Percentiles rank a stretch among this genome's conserved stretches.
These are phyloP conservation scores for Taiozyma sp. DNA, from an alignment of 1,139 yeast species.

Conservation along the genomic window DNA sequence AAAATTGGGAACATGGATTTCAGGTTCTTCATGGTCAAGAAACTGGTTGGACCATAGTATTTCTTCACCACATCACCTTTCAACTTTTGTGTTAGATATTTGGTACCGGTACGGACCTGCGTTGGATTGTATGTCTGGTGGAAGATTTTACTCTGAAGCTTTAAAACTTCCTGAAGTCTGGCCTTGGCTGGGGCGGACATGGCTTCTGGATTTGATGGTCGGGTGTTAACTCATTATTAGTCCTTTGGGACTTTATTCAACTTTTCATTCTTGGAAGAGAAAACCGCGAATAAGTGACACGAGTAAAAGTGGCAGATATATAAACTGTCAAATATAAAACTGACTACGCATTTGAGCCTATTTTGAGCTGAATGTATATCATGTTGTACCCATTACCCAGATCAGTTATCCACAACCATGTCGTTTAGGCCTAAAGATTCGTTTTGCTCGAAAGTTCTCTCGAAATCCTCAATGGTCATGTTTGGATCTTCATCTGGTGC, in stretches of 20 bases:
- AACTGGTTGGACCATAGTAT: constrained; percentile 70
- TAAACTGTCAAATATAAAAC: neutral
- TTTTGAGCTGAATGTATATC: too few species aligned
- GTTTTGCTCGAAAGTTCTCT: constrained; percentile 81
- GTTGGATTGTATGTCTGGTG: constrained; percentile 68
- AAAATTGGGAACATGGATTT: constrained; percentile 53
- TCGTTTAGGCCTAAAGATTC: constrained; percentile 90
- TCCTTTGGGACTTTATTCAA: neutral
- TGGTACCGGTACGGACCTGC: constrained; percentile 68
- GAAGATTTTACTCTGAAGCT: constrained; percentile 57
- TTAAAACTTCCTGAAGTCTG: constrained; percentile 50
- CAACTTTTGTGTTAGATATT: constrained; percentile 66
- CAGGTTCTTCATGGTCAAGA: constrained; percentile 60
- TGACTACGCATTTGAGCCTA: too few species aligned
- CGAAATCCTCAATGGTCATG: constrained; percentile 86
- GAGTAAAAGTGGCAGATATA: neutral
- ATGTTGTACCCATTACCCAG: neutral
- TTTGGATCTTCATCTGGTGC: constrained; percentile 99
- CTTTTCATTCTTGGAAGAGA: neutral
- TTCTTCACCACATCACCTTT: constrained; percentile 69
- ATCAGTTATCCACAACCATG: constrained; percentile 41
- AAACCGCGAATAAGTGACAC: neutral
- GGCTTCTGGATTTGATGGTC: neutral
- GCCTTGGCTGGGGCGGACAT: constrained; percentile 29
- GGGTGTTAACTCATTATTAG: neutral